Base-by-base conservation (phyloP, 2,329 filamentous ascomycete species). In the Orbilia oligospora region DNA sequence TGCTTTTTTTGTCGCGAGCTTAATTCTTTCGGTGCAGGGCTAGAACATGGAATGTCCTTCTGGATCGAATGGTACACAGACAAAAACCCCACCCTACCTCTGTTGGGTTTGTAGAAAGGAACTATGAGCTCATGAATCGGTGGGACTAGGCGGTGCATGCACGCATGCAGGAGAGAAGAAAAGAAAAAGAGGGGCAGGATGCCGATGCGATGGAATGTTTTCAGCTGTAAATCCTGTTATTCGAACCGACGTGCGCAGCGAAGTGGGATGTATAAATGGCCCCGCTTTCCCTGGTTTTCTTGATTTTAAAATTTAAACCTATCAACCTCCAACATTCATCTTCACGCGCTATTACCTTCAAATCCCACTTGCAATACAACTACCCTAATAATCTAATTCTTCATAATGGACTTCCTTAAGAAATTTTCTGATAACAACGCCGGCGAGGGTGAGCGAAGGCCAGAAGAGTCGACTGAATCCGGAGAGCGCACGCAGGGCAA, bases 321-420 rank as follows among this genome's bases (percentile, higher is more conserved):
- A 20, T 1, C 8, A 5, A 41, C 38, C 12, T 20, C 20, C 33
- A 30, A 61, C 44, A 61, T 18, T n/a, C 14, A 61, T 44, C n/a
- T 24, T 18, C 65, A 68, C 18, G 41, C 24, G n/a, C 5, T 22
- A 68, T n/a, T 41, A 18, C 20, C 64, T 16, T 56, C 30, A 30
- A 30, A 33, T 22, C 12, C 36, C 18, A 44, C 36, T 44, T 61
- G 27, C 27, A 44, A 27, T 61, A 18, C 36, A 24, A 6, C 9
- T 24, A 27, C n/a, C 27, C n/a, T 46, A 46, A 27, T 63, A 38
- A 53, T 14, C n/a, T 55, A 48, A 27, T 63, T 48, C 27, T 6
- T 53, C 48, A 56, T 41, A 18, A 89, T 89, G 88, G 88, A 89
- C 82, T 87, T 87, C 82, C 81, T 89, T 83, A 89, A 88, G 82